Evolutionary conservation across 345 rosid genomes (phyloP).

Genomic region (Fremontodendron californicum): DNA sequence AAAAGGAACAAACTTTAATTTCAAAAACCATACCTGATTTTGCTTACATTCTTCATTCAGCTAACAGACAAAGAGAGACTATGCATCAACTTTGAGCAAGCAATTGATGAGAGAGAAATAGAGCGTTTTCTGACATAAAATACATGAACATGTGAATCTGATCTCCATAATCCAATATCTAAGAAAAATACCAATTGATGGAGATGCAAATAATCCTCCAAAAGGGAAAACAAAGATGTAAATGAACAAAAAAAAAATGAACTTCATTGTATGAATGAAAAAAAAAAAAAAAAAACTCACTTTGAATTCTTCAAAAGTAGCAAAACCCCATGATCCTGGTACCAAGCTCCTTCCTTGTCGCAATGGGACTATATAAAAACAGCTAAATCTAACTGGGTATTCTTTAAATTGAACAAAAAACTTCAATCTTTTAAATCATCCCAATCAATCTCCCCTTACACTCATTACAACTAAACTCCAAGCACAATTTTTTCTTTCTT

Average conservation of each 20-base stretch:
- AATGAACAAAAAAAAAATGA: background rate
- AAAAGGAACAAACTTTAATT: background rate
- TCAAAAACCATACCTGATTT: conserved; percentile 6
- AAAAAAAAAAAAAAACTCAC: conserved; percentile 15
- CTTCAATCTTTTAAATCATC: conserved; percentile 10
- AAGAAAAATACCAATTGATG: background rate
- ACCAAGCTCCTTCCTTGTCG: conserved; percentile 7
- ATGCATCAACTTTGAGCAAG: background rate
- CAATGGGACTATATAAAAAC: conserved; percentile 12
- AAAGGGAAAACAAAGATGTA: background rate
- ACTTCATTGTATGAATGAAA: background rate
- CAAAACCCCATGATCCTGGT: conserved; percentile 11
- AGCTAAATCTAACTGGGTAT: conserved; percentile 24
- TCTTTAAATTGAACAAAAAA: conserved; percentile 19
- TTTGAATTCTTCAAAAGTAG: conserved; percentile 21
- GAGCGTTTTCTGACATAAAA: background rate
- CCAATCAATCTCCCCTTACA: conserved; percentile 19
- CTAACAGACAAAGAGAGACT: background rate
- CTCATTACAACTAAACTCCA: conserved; percentile 16
- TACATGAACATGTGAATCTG: background rate
- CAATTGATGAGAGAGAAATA: background rate
- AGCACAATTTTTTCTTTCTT: conserved; percentile 15
- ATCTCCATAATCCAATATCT: conserved; percentile 5
- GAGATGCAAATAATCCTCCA: background rate
- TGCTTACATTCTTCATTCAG: conserved; percentile 27